Conservation (phyloP, 192 early-diverging fungal species). For the Nowakowskiella sp. region DNA sequence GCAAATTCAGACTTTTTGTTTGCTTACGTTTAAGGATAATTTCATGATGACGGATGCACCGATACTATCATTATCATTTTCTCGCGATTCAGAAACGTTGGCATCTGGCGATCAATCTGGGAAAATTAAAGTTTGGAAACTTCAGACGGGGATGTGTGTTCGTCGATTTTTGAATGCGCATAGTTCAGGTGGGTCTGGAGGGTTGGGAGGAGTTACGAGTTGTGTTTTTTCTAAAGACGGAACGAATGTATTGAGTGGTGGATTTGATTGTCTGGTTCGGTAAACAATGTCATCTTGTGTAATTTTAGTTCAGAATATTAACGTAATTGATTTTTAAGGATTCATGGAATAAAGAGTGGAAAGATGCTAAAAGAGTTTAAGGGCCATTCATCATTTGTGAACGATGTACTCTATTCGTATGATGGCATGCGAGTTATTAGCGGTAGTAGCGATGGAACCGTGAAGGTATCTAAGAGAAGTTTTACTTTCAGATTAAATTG, state of each 20-base stretch:
- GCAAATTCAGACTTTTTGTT: constrained; percentile 9
- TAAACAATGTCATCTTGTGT: background rate
- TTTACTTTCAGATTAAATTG: constrained; percentile 5
- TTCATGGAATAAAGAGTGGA: constrained; percentile 90
- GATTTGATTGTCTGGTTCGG: constrained; percentile 1
- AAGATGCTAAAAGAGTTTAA: constrained; percentile 86
- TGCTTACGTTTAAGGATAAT: constrained; percentile 45
- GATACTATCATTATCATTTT: constrained; percentile 70
- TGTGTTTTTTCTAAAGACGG: constrained; percentile 71
- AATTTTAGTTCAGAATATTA: background rate
- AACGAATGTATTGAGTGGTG: constrained; percentile 44
- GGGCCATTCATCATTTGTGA: constrained; percentile 87
- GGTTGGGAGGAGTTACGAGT: constrained; percentile 77
- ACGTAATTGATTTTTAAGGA: constrained; percentile 25
- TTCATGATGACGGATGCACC: constrained; percentile 88
- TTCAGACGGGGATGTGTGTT: constrained; percentile 62
- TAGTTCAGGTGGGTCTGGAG: too few species aligned
- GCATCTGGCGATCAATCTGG: constrained; percentile 82
- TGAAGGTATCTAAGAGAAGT: constrained; percentile 49
- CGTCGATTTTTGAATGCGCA: constrained; percentile 76
- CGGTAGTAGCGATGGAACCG: constrained; percentile 77
- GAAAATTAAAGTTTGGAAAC: constrained; percentile 79
- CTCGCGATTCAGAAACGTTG: constrained; percentile 67
- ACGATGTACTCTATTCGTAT: constrained; percentile 62
- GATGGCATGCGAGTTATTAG: constrained; percentile 68